Evolutionary conservation across 768 basidiomycete genomes (phyloP), one percentile per base, ranked within the genome.

Genomic region (Porpolomopsis calyptriformis): DNA sequence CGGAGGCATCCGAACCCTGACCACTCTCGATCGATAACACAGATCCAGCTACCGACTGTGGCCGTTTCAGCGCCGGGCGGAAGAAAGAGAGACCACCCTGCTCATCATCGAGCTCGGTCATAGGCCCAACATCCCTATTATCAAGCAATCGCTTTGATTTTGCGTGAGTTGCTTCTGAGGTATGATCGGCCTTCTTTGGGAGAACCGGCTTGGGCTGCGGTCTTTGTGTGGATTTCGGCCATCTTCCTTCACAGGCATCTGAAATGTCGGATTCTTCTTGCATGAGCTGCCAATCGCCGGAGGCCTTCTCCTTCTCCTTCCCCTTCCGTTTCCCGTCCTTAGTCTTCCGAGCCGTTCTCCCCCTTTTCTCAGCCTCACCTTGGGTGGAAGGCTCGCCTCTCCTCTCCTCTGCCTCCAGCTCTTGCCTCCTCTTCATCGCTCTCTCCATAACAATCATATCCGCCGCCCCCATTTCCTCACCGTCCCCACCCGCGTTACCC

Each of bases 371-470:
- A 35, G 33, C 43, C 23, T 27, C 33, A 18, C 35, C 19, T 9
- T 33, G 33, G 31, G 11, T 20, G 25, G 35, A 14, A 26, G 24
- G 16, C 34, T 46, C 45, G 2, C 23, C 51, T 44, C 62, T 61
- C 22, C 64, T 59, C 45, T 64, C 61, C 45, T 59, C 52, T 36
- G 52, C 53, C 40, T 67, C 69, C 52, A 77, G 57, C 55, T 77
- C 73, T 52, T 70, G 68, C 52, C 76, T 54, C 48, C 76, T 61
- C 61, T 70, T 74, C 53, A 63, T 66, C 1, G 74, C 76, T 45
- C 73, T 61, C 50, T 76, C 71, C 73, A 75, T 74, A 20, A 75
- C 62, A 55, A 77, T 75, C 50, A 54, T 53, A 52, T 77, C 76
- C 1, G 71, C 74, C 18, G 69, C 71, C 8, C 61, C 73, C 51